Percentiles rank a stretch among this genome's conserved stretches.
These are phyloP conservation scores for Mortierella sp. DNA, from an alignment of 371 early-diverging fungal species.

Conservation along the genomic window DNA sequence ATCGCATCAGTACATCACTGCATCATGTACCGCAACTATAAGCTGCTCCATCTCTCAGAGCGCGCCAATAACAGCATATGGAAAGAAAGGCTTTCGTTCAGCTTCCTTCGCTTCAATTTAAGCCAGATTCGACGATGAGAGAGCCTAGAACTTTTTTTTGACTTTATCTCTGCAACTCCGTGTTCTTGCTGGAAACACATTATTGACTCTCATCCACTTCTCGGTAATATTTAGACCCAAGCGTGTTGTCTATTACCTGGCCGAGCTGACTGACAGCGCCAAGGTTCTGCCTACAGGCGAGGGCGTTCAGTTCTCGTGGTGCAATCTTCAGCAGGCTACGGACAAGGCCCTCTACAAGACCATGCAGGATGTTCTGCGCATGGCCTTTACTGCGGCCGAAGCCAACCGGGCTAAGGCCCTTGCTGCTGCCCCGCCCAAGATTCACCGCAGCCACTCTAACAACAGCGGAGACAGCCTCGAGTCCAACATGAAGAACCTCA, in stretches of 20 bases:
- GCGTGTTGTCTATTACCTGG: conserved; percentile 82
- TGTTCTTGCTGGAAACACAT: no score
- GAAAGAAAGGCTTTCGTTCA: no score
- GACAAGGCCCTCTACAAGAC: conserved; percentile 80
- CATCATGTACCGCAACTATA: no score
- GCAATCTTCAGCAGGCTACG: conserved; percentile 66
- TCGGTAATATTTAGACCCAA: conserved; percentile 68
- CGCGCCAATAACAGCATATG: no score
- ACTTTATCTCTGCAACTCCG: no score
- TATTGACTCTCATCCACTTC: not conserved
- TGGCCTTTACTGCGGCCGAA: conserved; percentile 76
- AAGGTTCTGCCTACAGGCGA: conserved; percentile 74
- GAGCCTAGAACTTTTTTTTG: no score
- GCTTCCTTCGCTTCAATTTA: no score
- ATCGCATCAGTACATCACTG: no score
- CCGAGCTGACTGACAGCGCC: conserved; percentile 70
- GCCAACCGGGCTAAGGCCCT: conserved; percentile 56
- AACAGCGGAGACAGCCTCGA: conserved; percentile 54
- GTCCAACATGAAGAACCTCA: conserved; percentile 58
- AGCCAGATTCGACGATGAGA: no score
- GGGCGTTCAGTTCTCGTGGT: conserved; percentile 83
- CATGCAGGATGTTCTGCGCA: conserved; percentile 83
- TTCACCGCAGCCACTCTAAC: conserved; percentile 48
- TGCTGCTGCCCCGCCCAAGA: conserved; percentile 54
- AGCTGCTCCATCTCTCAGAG: no score